Conservation (phyloP, 768 basidiomycete genomes). For the Russula griseocarnosa region DNA sequence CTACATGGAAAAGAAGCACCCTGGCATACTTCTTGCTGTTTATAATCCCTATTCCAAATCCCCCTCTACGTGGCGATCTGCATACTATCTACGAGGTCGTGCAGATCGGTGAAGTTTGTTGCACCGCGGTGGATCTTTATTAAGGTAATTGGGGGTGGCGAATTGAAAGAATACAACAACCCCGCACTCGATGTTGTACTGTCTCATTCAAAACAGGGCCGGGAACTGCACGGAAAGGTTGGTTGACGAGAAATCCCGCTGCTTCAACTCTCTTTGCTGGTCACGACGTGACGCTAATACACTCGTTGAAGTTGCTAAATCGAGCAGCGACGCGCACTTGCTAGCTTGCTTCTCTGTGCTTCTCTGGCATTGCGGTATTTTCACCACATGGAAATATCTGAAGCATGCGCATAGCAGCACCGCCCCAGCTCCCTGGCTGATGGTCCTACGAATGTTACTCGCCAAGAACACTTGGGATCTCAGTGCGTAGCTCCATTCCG, state of each 20-base stretch:
- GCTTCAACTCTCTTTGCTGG: background rate
- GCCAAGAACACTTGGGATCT: background rate
- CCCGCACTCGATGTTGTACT: background rate
- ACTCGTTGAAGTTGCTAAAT: background rate
- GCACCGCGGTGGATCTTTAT: background rate
- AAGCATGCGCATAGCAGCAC: background rate
- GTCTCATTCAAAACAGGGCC: background rate
- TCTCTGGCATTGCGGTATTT: conserved; percentile 8
- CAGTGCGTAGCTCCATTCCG: background rate
- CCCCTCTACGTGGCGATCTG: conserved; percentile 4
- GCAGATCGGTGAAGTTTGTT: conserved; percentile 14
- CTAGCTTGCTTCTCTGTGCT: conserved; percentile 7
- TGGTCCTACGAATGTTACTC: conserved; percentile 1
- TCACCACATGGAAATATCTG: conserved; percentile 2
- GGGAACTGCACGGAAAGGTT: background rate
- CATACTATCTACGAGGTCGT: background rate
- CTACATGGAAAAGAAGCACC: background rate
- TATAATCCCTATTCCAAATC: background rate
- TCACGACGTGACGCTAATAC: background rate
- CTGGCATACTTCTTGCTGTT: background rate
- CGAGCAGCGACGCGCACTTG: background rate
- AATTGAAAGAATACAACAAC: background rate
- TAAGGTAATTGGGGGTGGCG: background rate
- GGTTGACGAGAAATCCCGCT: background rate
- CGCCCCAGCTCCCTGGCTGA: conserved; percentile 3